Percentiles rank a stretch among this genome's conserved stretches.
These are phyloP conservation scores for Penicillium hesseltinei DNA, from an alignment of 2,329 filamentous ascomycete genomes.

Conservation along the genomic window DNA sequence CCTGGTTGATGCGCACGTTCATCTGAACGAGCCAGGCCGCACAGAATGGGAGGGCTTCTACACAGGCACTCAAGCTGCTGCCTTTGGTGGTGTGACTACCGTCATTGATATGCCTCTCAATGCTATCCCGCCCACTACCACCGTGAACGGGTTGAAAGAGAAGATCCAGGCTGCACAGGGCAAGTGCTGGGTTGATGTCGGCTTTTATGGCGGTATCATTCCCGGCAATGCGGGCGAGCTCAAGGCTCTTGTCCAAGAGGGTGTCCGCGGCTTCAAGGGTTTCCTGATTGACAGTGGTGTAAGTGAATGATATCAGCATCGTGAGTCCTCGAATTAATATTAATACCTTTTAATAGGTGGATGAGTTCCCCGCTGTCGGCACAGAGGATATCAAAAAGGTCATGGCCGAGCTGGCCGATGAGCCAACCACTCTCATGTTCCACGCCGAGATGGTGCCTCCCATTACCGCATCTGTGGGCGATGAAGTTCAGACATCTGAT, in stretches of 20 bases:
- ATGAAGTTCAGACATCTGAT: conserved; percentile 67
- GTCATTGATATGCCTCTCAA: conserved; percentile 98
- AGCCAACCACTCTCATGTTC: conserved; percentile 94
- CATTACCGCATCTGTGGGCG: conserved; percentile 73
- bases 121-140: conserved; percentile 94
- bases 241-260: conserved; percentile 74
- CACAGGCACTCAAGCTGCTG: conserved; percentile 89
- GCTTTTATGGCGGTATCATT: conserved; percentile 92
- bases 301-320: conserved; percentile 40
- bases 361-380: conserved; percentile 93
- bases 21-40: conserved; percentile 92
- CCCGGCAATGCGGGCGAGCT: conserved; percentile 83
- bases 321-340: conserved; percentile 1
- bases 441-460: conserved; percentile 98
- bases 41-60: conserved; percentile 99
- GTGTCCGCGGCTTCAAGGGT: conserved; percentile 94
- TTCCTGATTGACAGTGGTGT: conserved; percentile 97
- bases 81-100: conserved; percentile 93
- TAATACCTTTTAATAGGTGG: conserved; percentile 58
- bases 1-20: conserved; percentile 93
- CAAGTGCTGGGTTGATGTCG: conserved; percentile 98
- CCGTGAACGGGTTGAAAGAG: conserved; percentile 73
- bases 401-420: conserved; percentile 75
- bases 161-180: conserved; percentile 81
- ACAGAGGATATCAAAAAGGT: conserved; percentile 73